Evolutionary conservation across 2,329 filamentous ascomycete genomes (phyloP), one percentile per base, ranked within the genome.

Genomic region (Monilinia fructicola): DNA sequence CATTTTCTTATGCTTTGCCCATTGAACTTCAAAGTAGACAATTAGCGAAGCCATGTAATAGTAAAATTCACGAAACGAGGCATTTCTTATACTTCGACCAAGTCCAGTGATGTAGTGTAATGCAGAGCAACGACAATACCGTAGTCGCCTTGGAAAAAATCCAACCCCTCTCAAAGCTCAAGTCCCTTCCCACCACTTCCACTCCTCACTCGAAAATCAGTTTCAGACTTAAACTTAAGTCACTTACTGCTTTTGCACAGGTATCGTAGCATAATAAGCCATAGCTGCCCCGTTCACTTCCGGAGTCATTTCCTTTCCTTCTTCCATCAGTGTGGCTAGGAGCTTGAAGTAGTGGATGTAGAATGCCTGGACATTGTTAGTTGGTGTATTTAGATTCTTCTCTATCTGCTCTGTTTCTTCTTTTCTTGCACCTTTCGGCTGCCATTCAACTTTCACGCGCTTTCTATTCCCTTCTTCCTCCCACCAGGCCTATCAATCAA

Each of bases 301-400:
- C 0, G 65, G 40, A 2, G 65, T 66, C 58, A 66, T 56, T 28
- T 54, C 38, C 18, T 55, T 63, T 6, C 58, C 65, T 16, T 66
- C 58, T 21, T 40, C 65, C n/a, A 66, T 66, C 21, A 66, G 42
- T 1, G 42, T 38, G 11, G 40, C 28, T 1, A 63, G 26, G 14
- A 66, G 35, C 16, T 66, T 66, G 38, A 66, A 62, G 11, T 66
- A 66, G 31, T 66, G 58, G 9, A 66, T 56, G 44, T 66, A 66
- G 42, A 66, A 66, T 16, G 65, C 58, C 58, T 63, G 6, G 31
- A 12, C 16, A 5, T 18, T 26, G 5, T 66, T 7, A 55, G 38
- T 7, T 2, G 26, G 6, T 3, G 38, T 0, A 38, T 23, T 60
- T n/a, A 6, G 5, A 18, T 31, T 18, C 7, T 40, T 53, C 46